phyloP scores from a whole-genome alignment of 2,329 filamentous ascomycete genomes.

The Fusarium liriodendri region DNA sequence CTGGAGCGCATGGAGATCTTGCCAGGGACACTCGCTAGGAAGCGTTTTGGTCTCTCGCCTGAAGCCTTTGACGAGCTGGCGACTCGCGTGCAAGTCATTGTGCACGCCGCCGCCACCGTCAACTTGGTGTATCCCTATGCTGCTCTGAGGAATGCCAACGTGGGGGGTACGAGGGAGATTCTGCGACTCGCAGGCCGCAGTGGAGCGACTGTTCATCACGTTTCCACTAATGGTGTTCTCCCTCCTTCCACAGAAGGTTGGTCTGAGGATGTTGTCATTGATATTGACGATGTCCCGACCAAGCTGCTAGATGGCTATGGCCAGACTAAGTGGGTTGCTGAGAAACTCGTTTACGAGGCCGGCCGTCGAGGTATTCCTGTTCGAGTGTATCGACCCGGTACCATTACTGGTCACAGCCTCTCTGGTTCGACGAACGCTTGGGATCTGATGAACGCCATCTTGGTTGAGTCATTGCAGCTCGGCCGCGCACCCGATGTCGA shows the following conservation, averaged over 20 bases:
- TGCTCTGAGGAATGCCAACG: slow-evolving; percentile 78
- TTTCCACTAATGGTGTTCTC: slow-evolving; percentile 84
- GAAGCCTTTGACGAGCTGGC: slow-evolving; percentile 75
- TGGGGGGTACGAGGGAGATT: slow-evolving; percentile 82
- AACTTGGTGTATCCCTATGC: slow-evolving; percentile 87
- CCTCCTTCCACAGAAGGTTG: slow-evolving; percentile 77
- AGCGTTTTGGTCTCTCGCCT: slow-evolving; percentile 74
- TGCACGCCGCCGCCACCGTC: slow-evolving; percentile 82
- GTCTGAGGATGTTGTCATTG: slow-evolving; percentile 75
- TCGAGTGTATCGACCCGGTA: slow-evolving; percentile 78
- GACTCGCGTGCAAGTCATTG: slow-evolving; percentile 74
- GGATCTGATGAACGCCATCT: slow-evolving; percentile 79
- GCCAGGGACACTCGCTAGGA: slow-evolving; percentile 77
- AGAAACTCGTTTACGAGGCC: slow-evolving; percentile 78
- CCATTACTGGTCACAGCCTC: slow-evolving; percentile 81
- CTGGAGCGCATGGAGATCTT: slow-evolving; percentile 83
- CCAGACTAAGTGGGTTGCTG: slow-evolving; percentile 85
- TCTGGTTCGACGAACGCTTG: slow-evolving; percentile 82
- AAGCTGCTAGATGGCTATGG: slow-evolving; percentile 80
- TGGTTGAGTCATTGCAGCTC: slow-evolving; percentile 81
- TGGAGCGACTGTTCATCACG: slow-evolving; percentile 79
- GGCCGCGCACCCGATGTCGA: slow-evolving; percentile 77
- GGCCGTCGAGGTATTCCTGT: slow-evolving; percentile 75
- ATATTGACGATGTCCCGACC: slow-evolving; percentile 74
- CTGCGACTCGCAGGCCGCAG: slow-evolving; percentile 75